A percentile compares a stretch with the other conserved stretches of the same genome.
Conservation (phyloP, 352 stramenopile genomes). For the Globisporangium viniferum region DNA sequence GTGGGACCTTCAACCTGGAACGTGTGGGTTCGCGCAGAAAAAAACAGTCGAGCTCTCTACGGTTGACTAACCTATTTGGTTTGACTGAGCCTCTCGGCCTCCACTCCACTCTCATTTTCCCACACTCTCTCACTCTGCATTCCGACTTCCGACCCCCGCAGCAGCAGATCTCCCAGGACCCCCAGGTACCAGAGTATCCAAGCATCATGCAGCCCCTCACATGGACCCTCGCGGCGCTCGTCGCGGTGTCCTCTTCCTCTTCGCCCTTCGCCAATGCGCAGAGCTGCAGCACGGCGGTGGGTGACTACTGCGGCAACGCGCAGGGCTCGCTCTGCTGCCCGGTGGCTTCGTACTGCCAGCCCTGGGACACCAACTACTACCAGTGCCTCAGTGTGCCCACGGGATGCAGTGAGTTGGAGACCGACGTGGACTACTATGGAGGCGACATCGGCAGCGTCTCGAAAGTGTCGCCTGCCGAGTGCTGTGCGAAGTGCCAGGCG, state of each 20-base stretch:
- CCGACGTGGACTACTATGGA: slow-evolving; percentile 47
- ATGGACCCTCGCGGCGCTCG: neutral
- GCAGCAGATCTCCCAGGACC: neutral
- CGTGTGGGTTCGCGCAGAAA: neutral
- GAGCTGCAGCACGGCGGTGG: slow-evolving; percentile 23
- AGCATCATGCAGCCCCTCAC: neutral
- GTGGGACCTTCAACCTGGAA: neutral
- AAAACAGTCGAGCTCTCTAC: neutral
- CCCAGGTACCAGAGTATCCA: neutral
- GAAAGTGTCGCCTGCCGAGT: slow-evolving; percentile 29
- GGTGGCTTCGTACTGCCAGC: slow-evolving; percentile 37
- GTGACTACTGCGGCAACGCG: slow-evolving; percentile 41
- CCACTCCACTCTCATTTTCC: neutral
- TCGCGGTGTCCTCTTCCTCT: neutral
- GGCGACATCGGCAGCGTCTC: slow-evolving; percentile 34
- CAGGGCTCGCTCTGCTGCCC: slow-evolving; percentile 36
- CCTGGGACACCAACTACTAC: slow-evolving; percentile 51
- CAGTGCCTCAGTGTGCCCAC: slow-evolving; percentile 40
- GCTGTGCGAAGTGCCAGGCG: slow-evolving; percentile 28
- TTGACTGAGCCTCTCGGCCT: neutral
- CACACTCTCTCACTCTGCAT: neutral
- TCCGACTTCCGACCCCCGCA: neutral
- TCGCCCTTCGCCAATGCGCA: slow-evolving; percentile 4
- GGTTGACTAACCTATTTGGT: neutral
- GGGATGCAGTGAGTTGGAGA: slow-evolving; percentile 35